phyloP scores from a whole-genome alignment of 495 filamentous ascomycete genomes.

The Evansstolkia leycettana region DNA sequence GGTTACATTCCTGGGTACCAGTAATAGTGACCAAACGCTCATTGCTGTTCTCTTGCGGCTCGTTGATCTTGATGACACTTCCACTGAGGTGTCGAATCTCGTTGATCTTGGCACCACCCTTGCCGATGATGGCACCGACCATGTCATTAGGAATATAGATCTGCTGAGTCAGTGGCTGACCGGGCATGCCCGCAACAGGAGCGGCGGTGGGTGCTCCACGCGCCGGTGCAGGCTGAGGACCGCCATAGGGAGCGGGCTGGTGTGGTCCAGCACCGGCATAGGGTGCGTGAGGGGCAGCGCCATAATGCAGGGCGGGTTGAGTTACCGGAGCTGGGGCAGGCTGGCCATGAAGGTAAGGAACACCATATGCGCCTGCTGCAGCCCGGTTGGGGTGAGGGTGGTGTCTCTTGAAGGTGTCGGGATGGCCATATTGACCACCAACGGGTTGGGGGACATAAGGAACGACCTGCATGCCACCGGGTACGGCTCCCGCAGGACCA shows the following conservation, averaged over 20 bases:
- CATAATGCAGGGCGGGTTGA: conserved; percentile 60
- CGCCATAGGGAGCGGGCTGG: conserved; percentile 52
- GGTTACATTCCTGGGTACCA: conserved; percentile 93
- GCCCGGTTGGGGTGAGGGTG: conserved; percentile 53
- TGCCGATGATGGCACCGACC: conserved; percentile 98
- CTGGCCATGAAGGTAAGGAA: conserved; percentile 59
- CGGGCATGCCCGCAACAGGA: conserved; percentile 68
- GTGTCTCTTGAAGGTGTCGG: conserved; percentile 71
- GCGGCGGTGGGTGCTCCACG: conserved; percentile 37
- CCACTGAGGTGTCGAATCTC: conserved; percentile 94
- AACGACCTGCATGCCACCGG: conserved; percentile 94
- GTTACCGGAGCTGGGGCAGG: conserved; percentile 47
- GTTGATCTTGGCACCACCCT: conserved; percentile 98
- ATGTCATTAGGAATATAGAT: conserved; percentile 99
- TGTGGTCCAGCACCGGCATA: conserved; percentile 70
- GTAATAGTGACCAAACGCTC: conserved; percentile 96
- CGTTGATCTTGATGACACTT: conserved; percentile 99
- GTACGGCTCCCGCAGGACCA: conserved; percentile 80
- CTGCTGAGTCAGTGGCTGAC: conserved; percentile 88
- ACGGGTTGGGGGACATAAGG: conserved; percentile 90
- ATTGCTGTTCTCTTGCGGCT: conserved; percentile 97
- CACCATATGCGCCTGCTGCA: conserved; percentile 50
- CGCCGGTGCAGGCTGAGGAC: conserved; percentile 47
- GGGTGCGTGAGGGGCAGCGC: conserved; percentile 50
- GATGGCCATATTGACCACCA: conserved; percentile 81